phyloP scores from a whole-genome alignment of 2,329 filamentous ascomycete species.

The Trichoderma lentiforme region DNA sequence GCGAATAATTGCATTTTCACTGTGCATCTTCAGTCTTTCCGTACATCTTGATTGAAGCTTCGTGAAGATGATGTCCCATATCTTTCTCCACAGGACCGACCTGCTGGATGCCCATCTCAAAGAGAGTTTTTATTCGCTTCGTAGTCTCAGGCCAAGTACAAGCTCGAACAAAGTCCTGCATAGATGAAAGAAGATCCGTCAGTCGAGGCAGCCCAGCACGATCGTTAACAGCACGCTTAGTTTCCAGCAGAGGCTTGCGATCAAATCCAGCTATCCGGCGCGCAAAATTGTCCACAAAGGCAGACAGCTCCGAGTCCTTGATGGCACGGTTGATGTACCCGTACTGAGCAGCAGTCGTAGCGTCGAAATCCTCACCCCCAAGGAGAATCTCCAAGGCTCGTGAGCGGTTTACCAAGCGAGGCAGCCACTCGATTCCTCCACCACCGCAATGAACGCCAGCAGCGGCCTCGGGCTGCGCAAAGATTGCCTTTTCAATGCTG shows the following conservation, averaged over 20 bases:
- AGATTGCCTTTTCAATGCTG: not conserved
- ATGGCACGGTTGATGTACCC: not conserved
- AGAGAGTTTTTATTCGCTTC: not conserved
- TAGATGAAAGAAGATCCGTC: not conserved
- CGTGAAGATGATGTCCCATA: not conserved
- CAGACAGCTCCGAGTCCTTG: not conserved
- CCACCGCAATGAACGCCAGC: not conserved
- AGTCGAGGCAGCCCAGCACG: not conserved
- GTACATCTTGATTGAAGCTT: not conserved
- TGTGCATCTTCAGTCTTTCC: not conserved
- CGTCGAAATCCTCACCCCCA: not conserved
- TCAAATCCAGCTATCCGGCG: not conserved
- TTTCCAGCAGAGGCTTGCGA: not conserved
- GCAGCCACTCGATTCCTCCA: not conserved
- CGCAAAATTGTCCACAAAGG: not conserved
- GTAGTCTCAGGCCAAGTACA: not conserved
- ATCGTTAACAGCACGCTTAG: not conserved
- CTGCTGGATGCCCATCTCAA: not conserved
- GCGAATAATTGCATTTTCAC: not conserved
- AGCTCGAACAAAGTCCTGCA: not conserved
- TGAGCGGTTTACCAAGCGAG: not conserved
- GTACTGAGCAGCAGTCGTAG: conserved; percentile 1
- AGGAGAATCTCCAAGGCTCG: not conserved
- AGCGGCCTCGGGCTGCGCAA: not conserved
- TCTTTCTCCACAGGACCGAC: not conserved